Base-by-base conservation (phyloP, 352 stramenopile genomes). In the Blastocystis sp. region DNA sequence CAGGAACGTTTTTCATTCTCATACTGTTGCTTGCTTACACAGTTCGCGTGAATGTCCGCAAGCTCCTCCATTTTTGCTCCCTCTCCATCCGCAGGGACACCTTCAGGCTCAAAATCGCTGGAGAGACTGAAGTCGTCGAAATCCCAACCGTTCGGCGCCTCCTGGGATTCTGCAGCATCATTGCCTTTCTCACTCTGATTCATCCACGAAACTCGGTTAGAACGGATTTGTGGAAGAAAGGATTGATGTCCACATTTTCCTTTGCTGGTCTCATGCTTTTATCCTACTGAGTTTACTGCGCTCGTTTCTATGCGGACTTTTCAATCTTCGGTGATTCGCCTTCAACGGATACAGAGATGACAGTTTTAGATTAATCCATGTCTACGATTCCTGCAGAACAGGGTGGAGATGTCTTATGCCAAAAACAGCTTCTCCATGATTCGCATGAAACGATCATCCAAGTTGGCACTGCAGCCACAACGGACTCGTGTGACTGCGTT, bases 1-100 rank as follows among this genome's bases (percentile, higher is more conserved):
- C 74, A 84, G 4, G 45, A 11, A 11, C 69, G 74, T 41, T 84
- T 84, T 67, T 84, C 74, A 21, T 84, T 84, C 48, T 84, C 74
- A 84, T 69, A 84, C 34, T 40, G 23, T 48, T 84, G 53, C 21
- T 64, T 62, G 34, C 69, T 56, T n/a, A 84, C 52, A 41, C 61
- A 84, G n/a, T 84, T 84, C n/a, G 28, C 74, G 69, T 69, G 59
- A 9, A 84, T n/a, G 43, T 53, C 65, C 19, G 53, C 56, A 23
- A 69, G 45, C 14, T 21, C n/a, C 14, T 34, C 41, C 11, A 67
- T 69, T 10, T 69, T 19, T 41, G 53, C 74, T n/a, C 52, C 56
- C 19, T 56, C 74, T 1, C 69, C 74, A 28, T 84, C 74, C 17
- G 69, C 56, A 41, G 34, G 53, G 14, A 84, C n/a, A 2, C 9